Conservation (phyloP, 2,329 filamentous ascomycete species). For the Fusarium succisae region DNA sequence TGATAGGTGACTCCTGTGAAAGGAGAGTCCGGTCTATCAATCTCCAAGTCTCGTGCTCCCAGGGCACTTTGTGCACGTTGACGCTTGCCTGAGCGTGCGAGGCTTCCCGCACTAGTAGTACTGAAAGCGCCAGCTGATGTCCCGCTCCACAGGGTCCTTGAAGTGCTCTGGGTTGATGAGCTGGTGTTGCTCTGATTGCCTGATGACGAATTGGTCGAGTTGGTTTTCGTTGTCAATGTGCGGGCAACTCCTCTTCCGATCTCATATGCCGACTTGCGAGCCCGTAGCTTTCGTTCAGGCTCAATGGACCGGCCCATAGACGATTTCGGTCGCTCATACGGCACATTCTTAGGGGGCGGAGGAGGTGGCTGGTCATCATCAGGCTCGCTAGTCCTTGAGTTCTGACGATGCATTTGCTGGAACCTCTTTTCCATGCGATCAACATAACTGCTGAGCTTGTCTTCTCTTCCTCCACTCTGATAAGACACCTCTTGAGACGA, state of each 20-base stretch:
- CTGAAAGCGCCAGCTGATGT: conserved; percentile 90
- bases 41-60: conserved; percentile 65
- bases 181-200: conserved; percentile 78
- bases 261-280: conserved; percentile 82
- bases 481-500: conserved; percentile 61
- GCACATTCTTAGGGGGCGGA: conserved; percentile 62
- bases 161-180: conserved; percentile 79
- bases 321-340: conserved; percentile 66
- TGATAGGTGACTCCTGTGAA: conserved; percentile 89
- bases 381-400: conserved; percentile 50
- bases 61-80: conserved; percentile 72
- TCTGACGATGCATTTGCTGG: conserved; percentile 73
- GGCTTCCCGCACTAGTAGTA: conserved; percentile 92
- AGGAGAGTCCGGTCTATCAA: conserved; percentile 67
- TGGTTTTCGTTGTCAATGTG: conserved; percentile 90
- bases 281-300: conserved; percentile 60
- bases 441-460: conserved; percentile 84
- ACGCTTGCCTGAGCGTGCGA: conserved; percentile 77
- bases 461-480: conserved; percentile 55
- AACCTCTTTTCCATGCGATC: conserved; percentile 90
- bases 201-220: conserved; percentile 79
- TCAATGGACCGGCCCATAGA: conserved; percentile 58
- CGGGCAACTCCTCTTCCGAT: conserved; percentile 76
- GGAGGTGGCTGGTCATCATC: conserved; percentile 69
- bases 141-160: conserved; percentile 92